A percentile compares a stretch with the other conserved stretches of the same genome.
phyloP scores from a whole-genome alignment of 2,329 filamentous ascomycete species.

The Beauveria varroae region DNA sequence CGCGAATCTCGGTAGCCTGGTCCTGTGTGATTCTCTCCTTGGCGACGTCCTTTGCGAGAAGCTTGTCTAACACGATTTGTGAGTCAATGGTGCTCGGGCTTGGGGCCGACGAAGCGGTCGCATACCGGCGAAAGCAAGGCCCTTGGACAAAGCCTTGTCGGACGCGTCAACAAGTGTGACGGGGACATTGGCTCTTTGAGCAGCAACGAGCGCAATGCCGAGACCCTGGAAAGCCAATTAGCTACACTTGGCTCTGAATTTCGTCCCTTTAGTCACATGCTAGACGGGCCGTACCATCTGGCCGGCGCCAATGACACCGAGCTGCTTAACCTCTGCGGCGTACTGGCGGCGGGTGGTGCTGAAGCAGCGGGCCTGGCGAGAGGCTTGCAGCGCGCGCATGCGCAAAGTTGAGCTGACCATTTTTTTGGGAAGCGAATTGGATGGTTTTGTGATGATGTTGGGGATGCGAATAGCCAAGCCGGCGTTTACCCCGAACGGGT shows the following conservation, averaged over 20 bases:
- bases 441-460: constrained; percentile 4
- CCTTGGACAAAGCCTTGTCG: constrained; percentile 79
- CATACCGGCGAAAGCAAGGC: constrained; percentile 77
- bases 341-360: constrained; percentile 56
- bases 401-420: constrained; percentile 36
- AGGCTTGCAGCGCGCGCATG: constrained; percentile 26
- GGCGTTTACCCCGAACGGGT: neutral
- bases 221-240: constrained; percentile 57
- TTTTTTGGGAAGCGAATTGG: constrained; percentile 16
- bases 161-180: constrained; percentile 82
- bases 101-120: constrained; percentile 6
- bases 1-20: constrained; percentile 66
- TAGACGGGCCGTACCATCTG: constrained; percentile 67
- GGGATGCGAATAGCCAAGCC: constrained; percentile 7
- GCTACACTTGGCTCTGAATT: constrained; percentile 11
- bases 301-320: constrained; percentile 89
- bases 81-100: neutral
- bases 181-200: constrained; percentile 72
- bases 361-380: constrained; percentile 50
- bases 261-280: constrained; percentile 27
- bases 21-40: constrained; percentile 81
- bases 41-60: constrained; percentile 84
- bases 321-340: constrained; percentile 69
- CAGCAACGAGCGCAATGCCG: constrained; percentile 91
- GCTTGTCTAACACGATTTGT: constrained; percentile 56